Evolutionary conservation across 495 filamentous ascomycete genomes (phyloP), one percentile per base, ranked within the genome.

Genomic region (Penicillium salamii): DNA sequence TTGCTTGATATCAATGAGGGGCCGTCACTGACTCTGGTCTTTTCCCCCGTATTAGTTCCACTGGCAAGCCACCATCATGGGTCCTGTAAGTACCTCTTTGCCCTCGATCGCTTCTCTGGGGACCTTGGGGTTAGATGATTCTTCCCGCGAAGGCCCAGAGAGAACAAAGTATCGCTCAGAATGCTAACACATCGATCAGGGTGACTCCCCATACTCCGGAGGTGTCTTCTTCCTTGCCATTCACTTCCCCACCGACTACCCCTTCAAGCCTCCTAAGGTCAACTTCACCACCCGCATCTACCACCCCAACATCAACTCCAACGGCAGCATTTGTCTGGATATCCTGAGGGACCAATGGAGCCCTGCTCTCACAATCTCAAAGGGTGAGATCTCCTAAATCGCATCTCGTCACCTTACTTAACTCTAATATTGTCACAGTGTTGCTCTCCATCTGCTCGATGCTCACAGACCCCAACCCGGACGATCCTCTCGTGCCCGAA

Each of bases 61-160:
- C 84, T 98, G 93, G 93, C 93, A 98, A 83, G 93, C 93, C 50
- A 98, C 93, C 15, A 98, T 98, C 67, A 98, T 98, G 93, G 93
- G 93, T 75, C 93, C 93, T 67, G 92, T 96, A 85, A 83, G 91
- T 85, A 55, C 28, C 41, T 60, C 50, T 18, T 18, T 32, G 28
- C 46, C 24, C 11, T 41, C 39, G 26, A 35, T 49, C 13, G 23
- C 8, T 37, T 36, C 12, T n/a, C 31, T 18, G 50, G 42, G 46
- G 45, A 42, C 40, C 45, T 42, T 43, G 42, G 21, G 21, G 33
- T 12, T 23, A 26, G 13, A 17, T 45, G 15, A 15, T 8, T 26
- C 4, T 26, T 26, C n/a, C 40, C 34, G 28, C 17, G 32, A 35
- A 14, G 46, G 13, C 19, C 21, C 28, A 42, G 28, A 31, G 45